A percentile compares a stretch with the other conserved stretches of the same genome.
These are phyloP conservation scores for Aurantiochytrium sp. DNA, from an alignment of 108 stramenopile species.

Conservation along the genomic window DNA sequence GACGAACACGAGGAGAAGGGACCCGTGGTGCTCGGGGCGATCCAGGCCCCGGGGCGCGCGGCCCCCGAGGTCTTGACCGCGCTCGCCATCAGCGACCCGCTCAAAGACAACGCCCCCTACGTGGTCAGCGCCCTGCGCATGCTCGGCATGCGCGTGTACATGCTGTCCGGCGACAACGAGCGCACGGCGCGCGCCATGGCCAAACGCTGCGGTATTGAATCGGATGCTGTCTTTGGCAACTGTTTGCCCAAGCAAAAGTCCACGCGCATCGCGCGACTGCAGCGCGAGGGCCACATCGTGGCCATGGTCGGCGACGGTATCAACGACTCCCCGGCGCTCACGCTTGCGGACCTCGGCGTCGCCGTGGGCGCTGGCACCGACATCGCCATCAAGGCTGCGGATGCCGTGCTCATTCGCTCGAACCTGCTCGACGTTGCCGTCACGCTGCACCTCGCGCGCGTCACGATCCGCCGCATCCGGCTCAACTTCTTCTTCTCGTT, in stretches of 20 bases:
- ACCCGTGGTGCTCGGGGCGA: constrained; percentile 73
- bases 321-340: constrained; percentile 93
- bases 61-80: constrained; percentile 54
- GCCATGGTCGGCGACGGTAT: constrained; percentile 97
- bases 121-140: constrained; percentile 62
- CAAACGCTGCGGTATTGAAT: constrained; percentile 63
- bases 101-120: constrained; percentile 64
- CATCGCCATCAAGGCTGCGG: constrained; percentile 90
- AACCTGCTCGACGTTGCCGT: constrained; percentile 77
- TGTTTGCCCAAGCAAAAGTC: constrained; percentile 77
- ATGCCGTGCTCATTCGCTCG: constrained; percentile 82
- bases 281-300: constrained; percentile 64
- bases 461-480: constrained; percentile 81
- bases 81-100: constrained; percentile 75
- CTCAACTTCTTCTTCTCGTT: constrained; percentile 85
- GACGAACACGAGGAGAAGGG: constrained; percentile 68
- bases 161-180: constrained; percentile 92
- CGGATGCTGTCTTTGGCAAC: constrained; percentile 71
- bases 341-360: constrained; percentile 86
- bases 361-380: constrained; percentile 91
- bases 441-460: constrained; percentile 76
- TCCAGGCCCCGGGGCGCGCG: constrained; percentile 48
- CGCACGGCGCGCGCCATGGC: constrained; percentile 81
- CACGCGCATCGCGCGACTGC: constrained; percentile 63
- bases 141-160: constrained; percentile 83